Base-by-base conservation (phyloP, 805 yeast genomes). In the Kuraishia cidri region DNA sequence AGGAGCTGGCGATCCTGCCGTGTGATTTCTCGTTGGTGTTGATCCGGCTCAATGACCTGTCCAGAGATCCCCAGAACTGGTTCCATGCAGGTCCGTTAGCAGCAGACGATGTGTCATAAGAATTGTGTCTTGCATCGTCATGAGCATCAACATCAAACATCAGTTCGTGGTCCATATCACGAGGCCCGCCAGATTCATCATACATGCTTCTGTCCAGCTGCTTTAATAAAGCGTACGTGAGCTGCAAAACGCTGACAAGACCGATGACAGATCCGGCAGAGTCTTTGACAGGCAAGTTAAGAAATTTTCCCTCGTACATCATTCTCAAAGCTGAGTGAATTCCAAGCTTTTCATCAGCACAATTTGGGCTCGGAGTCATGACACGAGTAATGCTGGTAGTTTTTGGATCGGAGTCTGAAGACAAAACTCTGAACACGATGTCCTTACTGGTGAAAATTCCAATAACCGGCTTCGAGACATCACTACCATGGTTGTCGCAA, bases 391-490 rank as follows among this genome's bases (percentile, higher is more conserved):
- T 60, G 5, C 58, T 59, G 8, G 64, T 58, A 3, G 47, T 44
- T 10, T 35, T 38, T 1, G 68, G 58, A 41, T 65, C 60, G 23
- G 56, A 45, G 4, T 47, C 48, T 29, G 47, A 45, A 1, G 67
- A 60, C 14, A 66, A 37, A 0, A 64, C 70, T 27, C 69, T 44
- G 30, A 56, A 62, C 14, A 61, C 63, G 13, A 65, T 52, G 44
- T 66, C 72, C 40, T 65, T 66, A 29, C 64, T 62, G 1, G 72
- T 66, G 33, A 66, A 50, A 32, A 66, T 66, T 1, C 72, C 72
- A 37, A 66, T 62, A 1, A 64, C 55, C 30, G 54, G 54, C 31
- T 54, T 52, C 7, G 50, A 43, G 9, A 47, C 16, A 8, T 6
- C 12, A 6, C 22, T 24, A 8, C 9, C 6, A 13, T 29, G 46